Evolutionary conservation across 805 yeast genomes (phyloP), one percentile per base, ranked within the genome.

Genomic region (Osmozyma mogii): DNA sequence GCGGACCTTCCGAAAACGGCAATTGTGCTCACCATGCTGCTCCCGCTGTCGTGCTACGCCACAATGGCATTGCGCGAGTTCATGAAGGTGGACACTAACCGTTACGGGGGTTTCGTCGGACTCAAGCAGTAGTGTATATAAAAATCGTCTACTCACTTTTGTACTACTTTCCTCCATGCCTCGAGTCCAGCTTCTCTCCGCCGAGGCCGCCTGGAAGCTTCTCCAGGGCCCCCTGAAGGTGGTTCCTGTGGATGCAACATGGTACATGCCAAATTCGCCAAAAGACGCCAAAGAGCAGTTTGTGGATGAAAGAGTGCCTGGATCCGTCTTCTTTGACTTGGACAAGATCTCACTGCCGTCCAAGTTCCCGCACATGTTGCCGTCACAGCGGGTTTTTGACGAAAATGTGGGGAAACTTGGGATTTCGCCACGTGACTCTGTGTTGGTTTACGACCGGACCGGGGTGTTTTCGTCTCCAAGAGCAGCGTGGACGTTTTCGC

Each of bases 31-130:
- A 77, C 71, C 42, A 66, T 92, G 68, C 80, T 76, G 47, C 64
- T 92, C 35, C 89, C 87, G 4, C 77, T 83, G 3, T 81, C 96
- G 20, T 78, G 94, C 5, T 92, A 92, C 54, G 99, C 99, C 2
- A 92, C 99, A 0, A 94, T 92, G 98, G 95, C 95, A 1, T 58
- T 92, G 29, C 72, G 98, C 50, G 97, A 92, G 53, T 72, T 84
- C 29, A 76, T 88, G 83, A 81, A 77, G 50, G 70, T 74, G 18
- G 89, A 80, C 28, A 32, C 40, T 12, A 29, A 37, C 23, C 38
- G 36, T 3, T 26, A n/a, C n/a, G n/a, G n/a, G n/a, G n/a, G n/a
- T n/a, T n/a, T n/a, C n/a, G n/a, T n/a, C n/a, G n/a, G n/a, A n/a
- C n/a, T n/a, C n/a, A n/a, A n/a, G n/a, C n/a, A n/a, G n/a, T n/a